Evolutionary conservation across 768 basidiomycete species (phyloP).

Genomic region (Leccinellum albellum): DNA sequence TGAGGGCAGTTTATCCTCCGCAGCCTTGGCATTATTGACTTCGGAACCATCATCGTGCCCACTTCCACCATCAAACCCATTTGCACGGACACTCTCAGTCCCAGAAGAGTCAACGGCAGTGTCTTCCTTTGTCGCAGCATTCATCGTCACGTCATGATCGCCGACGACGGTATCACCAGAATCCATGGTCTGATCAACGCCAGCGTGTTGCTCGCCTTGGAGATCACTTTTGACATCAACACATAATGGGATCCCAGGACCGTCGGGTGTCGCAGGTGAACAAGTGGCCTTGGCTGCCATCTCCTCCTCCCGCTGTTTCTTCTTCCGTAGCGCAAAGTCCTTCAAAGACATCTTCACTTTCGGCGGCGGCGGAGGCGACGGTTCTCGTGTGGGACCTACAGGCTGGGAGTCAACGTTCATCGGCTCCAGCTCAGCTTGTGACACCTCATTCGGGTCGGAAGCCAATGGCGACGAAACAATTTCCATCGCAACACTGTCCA

Average conservation of each 20-base stretch:
- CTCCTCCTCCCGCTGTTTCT: slow-evolving; percentile 49
- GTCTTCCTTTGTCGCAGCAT: slow-evolving; percentile 3
- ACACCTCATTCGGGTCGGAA: slow-evolving; percentile 1
- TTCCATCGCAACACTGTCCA: background rate
- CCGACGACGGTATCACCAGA: background rate
- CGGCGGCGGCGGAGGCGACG: slow-evolving; percentile 36
- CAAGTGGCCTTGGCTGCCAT: slow-evolving; percentile 26
- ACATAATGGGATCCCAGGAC: slow-evolving; percentile 4
- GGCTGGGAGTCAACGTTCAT: background rate
- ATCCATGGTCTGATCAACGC: background rate
- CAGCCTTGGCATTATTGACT: background rate
- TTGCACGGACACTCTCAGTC: background rate
- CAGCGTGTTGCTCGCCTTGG: background rate
- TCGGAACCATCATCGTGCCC: background rate
- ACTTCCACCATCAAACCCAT: background rate
- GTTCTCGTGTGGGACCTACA: slow-evolving; percentile 8
- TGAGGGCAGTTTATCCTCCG: background rate
- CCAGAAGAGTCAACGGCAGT: background rate
- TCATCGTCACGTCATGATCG: slow-evolving; percentile 11
- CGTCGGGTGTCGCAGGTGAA: slow-evolving; percentile 22
- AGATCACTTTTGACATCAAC: slow-evolving; percentile 18
- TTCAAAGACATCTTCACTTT: slow-evolving; percentile 56
- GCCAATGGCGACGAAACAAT: background rate
- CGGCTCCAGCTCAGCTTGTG: slow-evolving; percentile 13
- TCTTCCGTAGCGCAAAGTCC: slow-evolving; percentile 55